Conservation (phyloP, 2,329 filamentous ascomycete species). For the Dryadomyces quercus-mongolicae region DNA sequence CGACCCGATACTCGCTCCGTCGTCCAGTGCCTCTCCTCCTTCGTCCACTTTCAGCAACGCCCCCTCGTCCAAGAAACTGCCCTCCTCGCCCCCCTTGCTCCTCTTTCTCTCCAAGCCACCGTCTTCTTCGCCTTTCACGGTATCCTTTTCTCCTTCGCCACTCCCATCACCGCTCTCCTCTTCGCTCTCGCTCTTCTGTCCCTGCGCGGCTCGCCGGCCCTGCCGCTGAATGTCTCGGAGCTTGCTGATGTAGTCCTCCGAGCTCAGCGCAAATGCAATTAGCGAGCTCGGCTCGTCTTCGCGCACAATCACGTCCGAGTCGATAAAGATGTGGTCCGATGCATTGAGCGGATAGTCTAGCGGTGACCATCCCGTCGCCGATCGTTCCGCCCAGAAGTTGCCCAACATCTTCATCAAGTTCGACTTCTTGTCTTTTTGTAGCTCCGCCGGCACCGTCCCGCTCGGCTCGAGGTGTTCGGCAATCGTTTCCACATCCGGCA, state of each 20-base stretch:
- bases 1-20: neutral
- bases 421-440: slow-evolving; percentile 86
- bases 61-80: neutral
- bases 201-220: slow-evolving; percentile 15
- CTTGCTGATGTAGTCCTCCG: slow-evolving; percentile 75
- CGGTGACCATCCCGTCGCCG: slow-evolving; percentile 84
- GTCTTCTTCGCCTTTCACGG: slow-evolving; percentile 3
- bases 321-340: slow-evolving; percentile 90
- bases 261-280: slow-evolving; percentile 84
- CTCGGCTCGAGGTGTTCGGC: slow-evolving; percentile 50
- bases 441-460: slow-evolving; percentile 52
- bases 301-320: slow-evolving; percentile 92
- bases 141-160: neutral
- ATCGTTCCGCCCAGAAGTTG: slow-evolving; percentile 97
- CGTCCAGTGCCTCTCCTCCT: neutral
- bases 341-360: slow-evolving; percentile 84
- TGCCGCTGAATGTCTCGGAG: slow-evolving; percentile 52
- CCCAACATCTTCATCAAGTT: slow-evolving; percentile 92
- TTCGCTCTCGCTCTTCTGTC: slow-evolving; percentile 14
- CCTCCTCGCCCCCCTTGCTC: neutral
- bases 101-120: neutral
- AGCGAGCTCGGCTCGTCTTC: slow-evolving; percentile 96
- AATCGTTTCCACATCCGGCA: slow-evolving; percentile 50
- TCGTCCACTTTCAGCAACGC: neutral
- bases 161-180: neutral